Evolutionary conservation across 805 yeast genomes (phyloP), one percentile per base, ranked within the genome.

Genomic region (Ascoidea rubescens): DNA sequence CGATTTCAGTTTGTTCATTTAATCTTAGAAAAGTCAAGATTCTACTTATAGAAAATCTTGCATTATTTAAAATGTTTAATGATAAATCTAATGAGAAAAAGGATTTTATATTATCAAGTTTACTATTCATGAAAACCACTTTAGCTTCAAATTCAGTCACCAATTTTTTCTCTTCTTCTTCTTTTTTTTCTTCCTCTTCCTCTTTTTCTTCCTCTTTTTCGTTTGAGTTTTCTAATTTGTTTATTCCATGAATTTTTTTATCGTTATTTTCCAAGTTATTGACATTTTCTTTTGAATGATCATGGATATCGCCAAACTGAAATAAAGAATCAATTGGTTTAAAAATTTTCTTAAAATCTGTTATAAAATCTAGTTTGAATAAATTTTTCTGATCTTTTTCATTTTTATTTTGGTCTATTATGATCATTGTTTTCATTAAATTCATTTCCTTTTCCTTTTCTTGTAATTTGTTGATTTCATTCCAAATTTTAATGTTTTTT

Each of bases 51-150:
- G 83, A 74, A 8, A 70, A 68, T 55, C 81, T 80, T 5, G 91
- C 91, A 37, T 75, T 77, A 57, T 83, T 85, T 51, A 90, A 69
- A 6, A 87, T 72, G 50, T 78, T 75, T 54, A 87, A 76, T 1
- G 91, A 84, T 48, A 91, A 70, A 61, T 90, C 96, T 49, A 91
- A 77, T 59, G 89, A 85, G 54, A 91, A 82, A 33, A 87, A 78
- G 4, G 82, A 74, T 59, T 84, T 85, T 59, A 93, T 78, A 16
- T 85, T 82, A 57, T 81, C 82, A 55, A 93, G 74, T 56, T 87
- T 87, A 45, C 79, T 82, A 31, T 80, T 79, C 60, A 91, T 72
- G 33, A 90, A 80, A 55, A 86, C 87, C 31, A 89, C 76, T 57
- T 83, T 82, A 1, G 95, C 95, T 50, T 88, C 90, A 55, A 87